Evolutionary conservation across 208 protist species (phyloP), one percentile per base, ranked within the genome.

Genomic region (Jaenimonas drosophilae): DNA sequence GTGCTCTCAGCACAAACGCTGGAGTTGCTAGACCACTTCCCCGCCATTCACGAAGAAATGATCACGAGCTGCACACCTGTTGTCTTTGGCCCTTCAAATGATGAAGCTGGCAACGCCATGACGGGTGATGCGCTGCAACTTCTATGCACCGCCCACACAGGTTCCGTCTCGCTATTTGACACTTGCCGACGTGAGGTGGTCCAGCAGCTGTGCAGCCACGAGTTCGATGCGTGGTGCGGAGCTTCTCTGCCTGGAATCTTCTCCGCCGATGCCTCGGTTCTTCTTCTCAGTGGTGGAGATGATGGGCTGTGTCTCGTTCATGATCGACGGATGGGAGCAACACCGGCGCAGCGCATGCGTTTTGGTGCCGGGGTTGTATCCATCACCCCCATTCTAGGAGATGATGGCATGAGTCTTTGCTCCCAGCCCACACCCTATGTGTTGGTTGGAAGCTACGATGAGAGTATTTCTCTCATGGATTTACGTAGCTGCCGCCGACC

Each of bases 201-300:
- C 5, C 57, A 49, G 12, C 42, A 34, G 36, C 49, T 85, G 36
- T 60, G 77, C 38, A 66, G 63, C 20, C 84, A 93, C 49, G 73
- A 82, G 34, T 89, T 73, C 47, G 84, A 93, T 52, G 79, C 84
- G 30, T 93, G 84, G 80, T 93, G 84, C 59, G 64, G 70, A 37
- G 76, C 79, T 6, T 61, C 58, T 20, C 25, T 67, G 48, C 69
- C 69, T 2, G n/a, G n/a, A n/a, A n/a, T n/a, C n/a, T n/a, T n/a
- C n/a, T 34, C 30, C 30, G 30, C 30, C 14, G 30, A 7, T 14
- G 7, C 12, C 24, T 34, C 25, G 19, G 60, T 49, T 24, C 39
- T 62, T 25, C 47, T 80, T n/a, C 49, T 77, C 23, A 74, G 75
- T 17, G 85, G 85, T 27, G 85, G 85, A 4, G 85, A 94, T 50